These are phyloP conservation scores for Phytopythium oedochilum DNA, from an alignment of 352 stramenopile genomes.

Conservation along the genomic window DNA sequence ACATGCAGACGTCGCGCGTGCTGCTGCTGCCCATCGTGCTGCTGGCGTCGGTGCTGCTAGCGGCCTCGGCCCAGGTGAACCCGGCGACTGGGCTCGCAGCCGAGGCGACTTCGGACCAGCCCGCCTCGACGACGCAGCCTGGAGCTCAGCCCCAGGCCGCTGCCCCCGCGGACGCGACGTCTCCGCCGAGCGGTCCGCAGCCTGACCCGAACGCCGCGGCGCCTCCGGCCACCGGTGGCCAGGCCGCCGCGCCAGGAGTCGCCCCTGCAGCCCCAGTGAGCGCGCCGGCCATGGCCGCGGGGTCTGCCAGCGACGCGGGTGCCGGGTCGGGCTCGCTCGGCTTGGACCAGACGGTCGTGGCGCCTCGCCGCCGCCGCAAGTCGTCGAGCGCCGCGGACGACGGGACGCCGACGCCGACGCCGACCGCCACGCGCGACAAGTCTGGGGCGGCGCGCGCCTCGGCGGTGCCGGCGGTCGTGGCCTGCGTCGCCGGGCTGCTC, in stretches of 20 bases:
- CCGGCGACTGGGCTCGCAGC: background rate
- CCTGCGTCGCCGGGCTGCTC: background rate
- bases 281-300: background rate
- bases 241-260: background rate
- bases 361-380: background rate
- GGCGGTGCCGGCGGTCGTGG: too few species aligned
- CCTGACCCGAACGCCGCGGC: background rate
- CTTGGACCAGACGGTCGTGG: background rate
- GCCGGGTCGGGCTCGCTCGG: background rate
- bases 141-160: background rate
- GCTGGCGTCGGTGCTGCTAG: background rate
- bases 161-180: background rate
- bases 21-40: background rate
- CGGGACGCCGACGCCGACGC: constrained; percentile 1
- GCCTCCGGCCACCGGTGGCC: background rate
- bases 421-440: background rate
- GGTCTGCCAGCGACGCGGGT: background rate
- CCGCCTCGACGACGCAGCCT: background rate
- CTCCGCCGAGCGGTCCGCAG: background rate
- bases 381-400: background rate
- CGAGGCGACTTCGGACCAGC: background rate
- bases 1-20: background rate
- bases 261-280: background rate
- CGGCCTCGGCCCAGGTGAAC: background rate
- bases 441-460: background rate